These are phyloP conservation scores for Venturiaceae sp. DNA, from an alignment of 2,329 filamentous ascomycete genomes.

Conservation along the genomic window DNA sequence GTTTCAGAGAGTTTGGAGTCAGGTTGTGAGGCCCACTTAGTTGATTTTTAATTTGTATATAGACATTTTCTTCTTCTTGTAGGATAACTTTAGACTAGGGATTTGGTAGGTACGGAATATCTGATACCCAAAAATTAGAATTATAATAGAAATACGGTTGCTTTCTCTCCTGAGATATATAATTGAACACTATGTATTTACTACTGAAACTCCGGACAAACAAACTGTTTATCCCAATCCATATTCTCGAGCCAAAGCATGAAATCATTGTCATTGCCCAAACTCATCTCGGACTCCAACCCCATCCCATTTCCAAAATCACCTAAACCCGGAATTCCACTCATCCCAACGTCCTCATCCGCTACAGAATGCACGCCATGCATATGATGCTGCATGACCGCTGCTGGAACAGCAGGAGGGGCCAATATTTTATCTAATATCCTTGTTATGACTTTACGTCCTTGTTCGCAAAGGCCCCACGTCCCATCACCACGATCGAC, in stretches of 20 bases:
- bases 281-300: conserved; percentile 22
- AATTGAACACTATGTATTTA: too few relatives aligned
- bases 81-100: too few relatives aligned
- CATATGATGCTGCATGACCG: background rate
- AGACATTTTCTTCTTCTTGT: too few relatives aligned
- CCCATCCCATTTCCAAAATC: conserved; percentile 12
- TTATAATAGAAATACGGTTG: too few relatives aligned
- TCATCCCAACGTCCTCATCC: background rate
- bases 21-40: too few relatives aligned
- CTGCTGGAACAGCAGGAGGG: conserved; percentile 10
- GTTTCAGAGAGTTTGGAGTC: background rate
- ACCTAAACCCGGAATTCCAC: conserved; percentile 11
- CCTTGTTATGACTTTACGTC: conserved; percentile 27
- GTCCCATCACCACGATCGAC: conserved; percentile 28
- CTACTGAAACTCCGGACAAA: background rate
- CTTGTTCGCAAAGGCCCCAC: conserved; percentile 30
- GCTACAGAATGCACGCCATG: background rate
- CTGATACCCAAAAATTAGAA: too few relatives aligned
- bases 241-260: conserved; percentile 33
- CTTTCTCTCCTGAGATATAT: too few relatives aligned
- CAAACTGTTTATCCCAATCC: conserved; percentile 27
- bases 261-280: conserved; percentile 32
- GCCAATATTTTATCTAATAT: conserved; percentile 33
- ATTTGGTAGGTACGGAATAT: too few relatives aligned
- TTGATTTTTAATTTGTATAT: too few relatives aligned